Evolutionary conservation across 257 asterid species (phyloP), one percentile per base, ranked within the genome.

Genomic region (Ilex aquifolium): DNA sequence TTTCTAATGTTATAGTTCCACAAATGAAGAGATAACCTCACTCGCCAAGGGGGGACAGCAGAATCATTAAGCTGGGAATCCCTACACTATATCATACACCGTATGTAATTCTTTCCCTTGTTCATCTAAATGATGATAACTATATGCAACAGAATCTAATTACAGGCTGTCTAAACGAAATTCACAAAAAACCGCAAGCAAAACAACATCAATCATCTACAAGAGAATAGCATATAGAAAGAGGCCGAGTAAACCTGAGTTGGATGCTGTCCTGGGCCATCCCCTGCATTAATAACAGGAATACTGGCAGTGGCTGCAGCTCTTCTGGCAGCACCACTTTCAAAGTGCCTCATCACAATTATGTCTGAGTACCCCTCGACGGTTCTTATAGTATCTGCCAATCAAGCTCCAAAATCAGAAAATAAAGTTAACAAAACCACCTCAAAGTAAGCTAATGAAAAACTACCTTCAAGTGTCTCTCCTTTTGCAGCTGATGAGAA

Each of bases 261-360:
- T 21, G 97, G 97, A 77, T 92, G 99, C 70, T 92, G 97, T 15
- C 99, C 97, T 13, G 96, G 97, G 63, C 99, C 97, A 79, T 92
- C 99, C 68, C 97, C 99, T 15, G 97, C 99, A 81, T 92, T 92
- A 64, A 92, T 85, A 71, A 92, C 70, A 0, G 99, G 99, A 73
- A 89, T 92, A 70, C 68, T 69, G 48, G 97, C 95, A 7, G 88
- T 89, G 30, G 51, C 69, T 3, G 96, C 96, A 9, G 99, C 97
- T 74, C 89, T 78, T 77, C 73, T 83, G 65, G 99, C 99, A 61
- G 97, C 93, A 57, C 99, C 99, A 78, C 96, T 89, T 82, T 92
- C 99, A 54, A 87, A 92, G 79, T 92, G 99, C 62, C 99, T 89
- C 88, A 92, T 89, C 73, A 89, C 99, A 72, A 85, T 87, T 60